Base-by-base conservation (phyloP, 768 basidiomycete genomes). In the Mycena belliarum region DNA sequence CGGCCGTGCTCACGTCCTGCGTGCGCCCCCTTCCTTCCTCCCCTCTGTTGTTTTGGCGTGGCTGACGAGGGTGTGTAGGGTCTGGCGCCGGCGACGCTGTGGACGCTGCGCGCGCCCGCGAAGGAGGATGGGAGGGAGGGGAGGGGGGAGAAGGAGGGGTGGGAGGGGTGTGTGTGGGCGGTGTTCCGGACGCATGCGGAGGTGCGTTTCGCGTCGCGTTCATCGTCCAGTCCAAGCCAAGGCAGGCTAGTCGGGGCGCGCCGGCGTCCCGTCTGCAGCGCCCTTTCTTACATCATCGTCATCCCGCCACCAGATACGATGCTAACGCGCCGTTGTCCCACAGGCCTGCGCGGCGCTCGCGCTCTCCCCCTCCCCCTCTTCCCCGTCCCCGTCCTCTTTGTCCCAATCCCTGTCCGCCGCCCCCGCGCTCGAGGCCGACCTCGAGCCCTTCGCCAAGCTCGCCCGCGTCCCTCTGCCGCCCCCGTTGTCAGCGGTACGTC, bases 371-470 rank as follows among this genome's bases (percentile, higher is more conserved):
- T 72, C 77, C n/a, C n/a, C n/a, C n/a, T n/a, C n/a, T n/a, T n/a
- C n/a, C n/a, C n/a, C n/a, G n/a, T n/a, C n/a, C n/a, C n/a, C n/a
- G n/a, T n/a, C n/a, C n/a, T n/a, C n/a, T n/a, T n/a, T n/a, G n/a
- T n/a, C n/a, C n/a, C n/a, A n/a, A 49, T 69, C 75, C 62, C 74
- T 86, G 64, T 73, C 78, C 26, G 74, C 82, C 37, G 70, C 79
- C 15, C 76, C 85, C 42, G 87, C 85, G 32, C 80, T 87, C 46
- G 85, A 87, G 68, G 70, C 70, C 52, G 86, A 88, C 65, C 76
- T 88, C 37, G 82, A 86, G 65, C 85, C 86, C 10, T 78, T 85
- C 55, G 72, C 79, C 51, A 85, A 83, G 54, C 74, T 88, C 57
- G 72, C 73, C 64, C 79, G 79, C 48, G 69, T 86, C 57, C 61